These are phyloP conservation scores for Xylariaceae sp. DNA, from an alignment of 2,329 filamentous ascomycete genomes.

Conservation along the genomic window DNA sequence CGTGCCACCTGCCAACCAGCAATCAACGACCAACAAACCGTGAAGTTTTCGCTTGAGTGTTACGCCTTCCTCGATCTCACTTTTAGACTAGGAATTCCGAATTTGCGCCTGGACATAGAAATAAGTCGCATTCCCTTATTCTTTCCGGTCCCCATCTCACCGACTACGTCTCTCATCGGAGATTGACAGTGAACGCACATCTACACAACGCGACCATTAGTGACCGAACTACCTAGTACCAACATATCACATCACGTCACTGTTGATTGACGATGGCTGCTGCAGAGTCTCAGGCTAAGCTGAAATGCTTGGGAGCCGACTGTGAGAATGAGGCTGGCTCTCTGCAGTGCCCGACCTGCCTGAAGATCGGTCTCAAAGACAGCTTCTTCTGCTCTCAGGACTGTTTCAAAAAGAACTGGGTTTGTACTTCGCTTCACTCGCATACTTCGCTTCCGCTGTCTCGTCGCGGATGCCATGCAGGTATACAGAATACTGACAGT, in stretches of 20 bases:
- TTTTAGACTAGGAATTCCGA: background rate
- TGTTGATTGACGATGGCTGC: slow-evolving; percentile 28
- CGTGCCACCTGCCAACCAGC: background rate
- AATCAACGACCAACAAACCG: background rate
- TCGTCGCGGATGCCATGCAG: slow-evolving; percentile 1
- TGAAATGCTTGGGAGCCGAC: slow-evolving; percentile 73
- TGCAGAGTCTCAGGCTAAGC: slow-evolving; percentile 49
- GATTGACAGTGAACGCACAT: background rate
- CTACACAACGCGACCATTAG: background rate
- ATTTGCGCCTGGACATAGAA: background rate
- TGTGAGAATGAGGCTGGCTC: slow-evolving; percentile 82
- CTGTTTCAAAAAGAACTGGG: slow-evolving; percentile 99
- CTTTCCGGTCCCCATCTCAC: background rate
- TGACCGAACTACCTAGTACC: background rate
- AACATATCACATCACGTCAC: background rate
- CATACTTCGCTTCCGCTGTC: background rate
- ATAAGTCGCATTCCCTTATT: background rate
- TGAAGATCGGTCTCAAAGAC: slow-evolving; percentile 80
- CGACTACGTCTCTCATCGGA: background rate
- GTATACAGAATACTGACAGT: background rate
- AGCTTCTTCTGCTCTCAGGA: slow-evolving; percentile 98
- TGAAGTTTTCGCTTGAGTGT: background rate
- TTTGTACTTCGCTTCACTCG: slow-evolving; percentile 44
- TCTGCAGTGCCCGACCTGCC: slow-evolving; percentile 89
- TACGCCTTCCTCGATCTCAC: background rate